These are phyloP conservation scores for Quercus aquifolioides DNA, from an alignment of 306 rosid genomes.

Conservation along the genomic window DNA sequence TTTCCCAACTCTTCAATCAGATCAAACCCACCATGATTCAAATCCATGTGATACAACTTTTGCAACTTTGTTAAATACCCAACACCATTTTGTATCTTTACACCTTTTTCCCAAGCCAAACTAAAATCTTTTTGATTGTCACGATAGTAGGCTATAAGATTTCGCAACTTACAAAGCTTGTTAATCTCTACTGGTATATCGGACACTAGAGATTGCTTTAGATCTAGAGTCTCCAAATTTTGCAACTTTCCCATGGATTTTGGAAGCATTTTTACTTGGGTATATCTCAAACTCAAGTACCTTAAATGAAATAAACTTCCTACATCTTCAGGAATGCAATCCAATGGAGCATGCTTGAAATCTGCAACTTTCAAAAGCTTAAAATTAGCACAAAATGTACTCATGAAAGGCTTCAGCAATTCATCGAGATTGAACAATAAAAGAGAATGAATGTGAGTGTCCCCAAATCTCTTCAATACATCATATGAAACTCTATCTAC, in stretches of 20 bases:
- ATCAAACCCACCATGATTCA: not conserved
- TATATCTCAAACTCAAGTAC: slow-evolving; percentile 18
- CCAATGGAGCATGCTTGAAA: slow-evolving; percentile 1
- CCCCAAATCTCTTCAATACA: not conserved
- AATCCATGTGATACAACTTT: not conserved
- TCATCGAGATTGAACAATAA: not conserved
- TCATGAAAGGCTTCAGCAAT: not conserved
- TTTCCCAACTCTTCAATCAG: not conserved
- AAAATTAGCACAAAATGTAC: not conserved
- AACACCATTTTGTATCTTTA: not conserved
- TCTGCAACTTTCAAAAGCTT: not conserved
- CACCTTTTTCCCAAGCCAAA: not conserved
- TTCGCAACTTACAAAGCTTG: not conserved
- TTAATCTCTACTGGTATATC: not conserved
- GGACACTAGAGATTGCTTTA: not conserved
- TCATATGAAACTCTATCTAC: not conserved
- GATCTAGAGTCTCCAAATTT: slow-evolving; percentile 13
- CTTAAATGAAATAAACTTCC: slow-evolving; percentile 8
- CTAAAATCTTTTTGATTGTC: not conserved
- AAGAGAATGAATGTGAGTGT: not conserved
- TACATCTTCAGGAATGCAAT: slow-evolving; percentile 1
- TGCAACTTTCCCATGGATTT: slow-evolving; percentile 18
- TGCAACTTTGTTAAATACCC: not conserved
- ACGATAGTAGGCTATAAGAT: not conserved
- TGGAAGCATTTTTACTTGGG: slow-evolving; percentile 8